Percentiles rank a stretch among this genome's conserved stretches.
Conservation (phyloP, 139 green algal genomes). For the Coelastrella sp. region DNA sequence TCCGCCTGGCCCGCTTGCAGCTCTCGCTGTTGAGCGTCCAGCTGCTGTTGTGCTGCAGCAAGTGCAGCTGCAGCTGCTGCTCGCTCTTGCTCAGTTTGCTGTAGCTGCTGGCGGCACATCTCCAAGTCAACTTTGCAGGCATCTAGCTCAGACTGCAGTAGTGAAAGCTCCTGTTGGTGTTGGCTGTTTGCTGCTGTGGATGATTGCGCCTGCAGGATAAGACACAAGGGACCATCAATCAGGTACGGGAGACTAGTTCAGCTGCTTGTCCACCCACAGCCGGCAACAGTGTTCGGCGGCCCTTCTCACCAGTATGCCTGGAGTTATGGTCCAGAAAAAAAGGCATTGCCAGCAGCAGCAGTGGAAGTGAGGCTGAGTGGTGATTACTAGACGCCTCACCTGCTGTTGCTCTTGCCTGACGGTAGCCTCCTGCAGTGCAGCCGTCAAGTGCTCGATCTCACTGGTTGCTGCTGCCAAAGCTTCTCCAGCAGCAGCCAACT, state of each 20-base stretch:
- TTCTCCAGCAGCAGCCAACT: background rate
- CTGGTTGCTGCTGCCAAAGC: background rate
- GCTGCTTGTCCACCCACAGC: too few species aligned
- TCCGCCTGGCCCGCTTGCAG: background rate
- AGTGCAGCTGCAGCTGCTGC: background rate
- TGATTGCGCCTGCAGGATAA: background rate
- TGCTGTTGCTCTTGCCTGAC: background rate
- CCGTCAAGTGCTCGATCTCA: slow-evolving; percentile 43
- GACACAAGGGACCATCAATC: background rate
- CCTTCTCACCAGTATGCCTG: too few species aligned
- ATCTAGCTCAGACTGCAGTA: slow-evolving; percentile 1
- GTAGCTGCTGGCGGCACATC: slow-evolving; percentile 31
- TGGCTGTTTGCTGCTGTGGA: background rate
- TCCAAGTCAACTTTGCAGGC: background rate
- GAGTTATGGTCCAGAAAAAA: background rate
- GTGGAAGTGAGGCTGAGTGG: background rate
- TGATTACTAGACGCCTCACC: background rate
- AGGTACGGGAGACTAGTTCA: background rate
- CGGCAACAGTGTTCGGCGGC: too few species aligned
- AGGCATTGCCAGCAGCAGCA: background rate
- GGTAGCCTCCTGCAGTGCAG: background rate
- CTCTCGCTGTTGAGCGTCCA: background rate
- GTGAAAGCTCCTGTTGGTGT: background rate
- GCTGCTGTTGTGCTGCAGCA: background rate
- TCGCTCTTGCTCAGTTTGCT: background rate